Percentiles rank a stretch among this genome's conserved stretches.
Evolutionary conservation across 768 basidiomycete genomes (phyloP).

Genomic region (Suillus fuscotomentosus): DNA sequence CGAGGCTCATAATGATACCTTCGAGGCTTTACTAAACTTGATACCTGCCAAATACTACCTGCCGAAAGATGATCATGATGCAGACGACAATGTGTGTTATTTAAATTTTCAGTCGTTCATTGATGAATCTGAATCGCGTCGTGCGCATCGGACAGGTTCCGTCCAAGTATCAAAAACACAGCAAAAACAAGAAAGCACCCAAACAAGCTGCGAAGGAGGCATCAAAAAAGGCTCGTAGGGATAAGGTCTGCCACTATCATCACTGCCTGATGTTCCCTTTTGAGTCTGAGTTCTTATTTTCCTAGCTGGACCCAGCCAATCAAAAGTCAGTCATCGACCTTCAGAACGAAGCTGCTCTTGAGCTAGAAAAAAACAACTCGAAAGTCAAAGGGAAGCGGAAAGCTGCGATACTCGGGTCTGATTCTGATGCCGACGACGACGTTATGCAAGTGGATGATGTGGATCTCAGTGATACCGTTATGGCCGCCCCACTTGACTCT

Average conservation of each 20-base stretch:
- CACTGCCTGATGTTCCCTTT: not conserved
- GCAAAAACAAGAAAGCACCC: constrained; percentile 78
- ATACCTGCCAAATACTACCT: constrained; percentile 92
- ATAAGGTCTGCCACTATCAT: constrained; percentile 55
- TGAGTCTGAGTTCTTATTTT: not conserved
- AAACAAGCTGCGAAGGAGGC: constrained; percentile 89
- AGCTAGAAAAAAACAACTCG: constrained; percentile 20
- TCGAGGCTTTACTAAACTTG: constrained; percentile 77
- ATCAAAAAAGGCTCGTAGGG: constrained; percentile 82
- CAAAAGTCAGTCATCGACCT: constrained; percentile 77
- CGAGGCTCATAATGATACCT: constrained; percentile 70
- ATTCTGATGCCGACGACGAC: constrained; percentile 26
- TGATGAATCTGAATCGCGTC: not conserved
- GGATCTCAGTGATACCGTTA: constrained; percentile 26
- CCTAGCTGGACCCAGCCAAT: constrained; percentile 90
- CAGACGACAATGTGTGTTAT: constrained; percentile 14
- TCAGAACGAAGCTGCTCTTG: constrained; percentile 50
- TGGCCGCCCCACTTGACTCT: not conserved
- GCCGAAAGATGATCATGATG: constrained; percentile 13
- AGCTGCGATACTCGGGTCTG: constrained; percentile 30
- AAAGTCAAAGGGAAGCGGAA: constrained; percentile 50
- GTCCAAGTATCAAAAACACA: constrained; percentile 78
- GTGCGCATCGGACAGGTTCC: not conserved
- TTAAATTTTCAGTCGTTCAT: not conserved
- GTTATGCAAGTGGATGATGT: constrained; percentile 31